A percentile compares a stretch with the other conserved stretches of the same genome.
These are phyloP conservation scores for Xylogone sp. DNA, from an alignment of 2,329 filamentous ascomycete species.

Conservation along the genomic window DNA sequence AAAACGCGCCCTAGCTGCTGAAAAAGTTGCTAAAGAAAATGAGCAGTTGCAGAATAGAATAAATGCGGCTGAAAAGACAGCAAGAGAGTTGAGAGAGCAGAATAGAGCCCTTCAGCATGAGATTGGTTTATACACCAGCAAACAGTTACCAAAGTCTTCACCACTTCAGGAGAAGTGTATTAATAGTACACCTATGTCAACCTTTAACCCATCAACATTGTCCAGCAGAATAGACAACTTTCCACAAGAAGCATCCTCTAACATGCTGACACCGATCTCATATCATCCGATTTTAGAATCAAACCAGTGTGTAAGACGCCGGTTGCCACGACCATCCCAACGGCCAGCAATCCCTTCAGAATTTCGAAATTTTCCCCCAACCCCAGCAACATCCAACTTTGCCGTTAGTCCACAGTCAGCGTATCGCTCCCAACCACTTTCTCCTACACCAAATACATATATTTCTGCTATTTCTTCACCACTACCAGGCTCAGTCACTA, in stretches of 20 bases:
- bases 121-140: not conserved
- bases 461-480: not conserved
- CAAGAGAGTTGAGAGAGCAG: not conserved
- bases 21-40: constrained; percentile 14
- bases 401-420: not conserved
- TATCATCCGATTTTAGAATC: constrained; percentile 6
- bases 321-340: not conserved
- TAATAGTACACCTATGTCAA: not conserved
- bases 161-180: not conserved
- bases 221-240: not conserved
- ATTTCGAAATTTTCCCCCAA: not conserved
- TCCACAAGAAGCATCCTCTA: not conserved
- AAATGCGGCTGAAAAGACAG: not conserved
- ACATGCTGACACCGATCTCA: not conserved
- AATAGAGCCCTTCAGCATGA: not conserved
- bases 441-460: not conserved
- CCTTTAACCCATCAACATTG: not conserved
- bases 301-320: not conserved
- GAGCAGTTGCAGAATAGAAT: not conserved
- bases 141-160: not conserved
- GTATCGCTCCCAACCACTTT: not conserved
- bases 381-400: not conserved
- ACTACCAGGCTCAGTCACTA: not conserved
- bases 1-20: constrained; percentile 17
- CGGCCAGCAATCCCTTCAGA: not conserved